Percentiles rank a stretch among this genome's conserved stretches.
Conservation (phyloP, 106 monocot species). For the Posidonia australis region DNA sequence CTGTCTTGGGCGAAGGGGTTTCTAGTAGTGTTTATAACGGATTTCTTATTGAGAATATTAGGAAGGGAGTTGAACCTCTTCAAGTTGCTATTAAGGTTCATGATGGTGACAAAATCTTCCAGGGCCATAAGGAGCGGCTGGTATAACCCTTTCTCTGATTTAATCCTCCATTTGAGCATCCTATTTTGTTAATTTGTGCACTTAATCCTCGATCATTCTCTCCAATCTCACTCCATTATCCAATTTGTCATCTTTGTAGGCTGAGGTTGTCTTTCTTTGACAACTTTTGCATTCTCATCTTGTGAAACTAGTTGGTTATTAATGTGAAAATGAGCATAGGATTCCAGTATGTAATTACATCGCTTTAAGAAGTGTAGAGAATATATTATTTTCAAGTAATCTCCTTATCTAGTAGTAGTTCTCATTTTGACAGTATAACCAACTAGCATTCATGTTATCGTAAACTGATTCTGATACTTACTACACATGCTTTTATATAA, state of each 20-base stretch:
- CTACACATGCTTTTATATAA: too few species aligned
- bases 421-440: too few species aligned
- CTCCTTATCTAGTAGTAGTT: neutral
- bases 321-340: conserved; percentile 38
- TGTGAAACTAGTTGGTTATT: conserved; percentile 46
- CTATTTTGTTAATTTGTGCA: neutral
- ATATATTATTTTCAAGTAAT: conserved; percentile 42
- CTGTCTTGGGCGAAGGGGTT: conserved; percentile 58
- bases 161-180: neutral
- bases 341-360: conserved; percentile 43
- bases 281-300: conserved; percentile 54
- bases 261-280: conserved; percentile 44
- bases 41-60: conserved; percentile 30
- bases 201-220: neutral
- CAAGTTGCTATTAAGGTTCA: conserved; percentile 80
- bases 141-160: conserved; percentile 11
- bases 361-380: conserved; percentile 34
- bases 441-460: too few species aligned
- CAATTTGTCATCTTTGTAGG: conserved; percentile 12
- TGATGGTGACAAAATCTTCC: conserved; percentile 55
- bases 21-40: conserved; percentile 77
- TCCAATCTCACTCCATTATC: neutral
- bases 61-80: conserved; percentile 35
- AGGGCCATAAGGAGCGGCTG: conserved; percentile 89
- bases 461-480: too few species aligned